Conservation (phyloP, 345 rosid species). For the Rhodamnia argentea region DNA sequence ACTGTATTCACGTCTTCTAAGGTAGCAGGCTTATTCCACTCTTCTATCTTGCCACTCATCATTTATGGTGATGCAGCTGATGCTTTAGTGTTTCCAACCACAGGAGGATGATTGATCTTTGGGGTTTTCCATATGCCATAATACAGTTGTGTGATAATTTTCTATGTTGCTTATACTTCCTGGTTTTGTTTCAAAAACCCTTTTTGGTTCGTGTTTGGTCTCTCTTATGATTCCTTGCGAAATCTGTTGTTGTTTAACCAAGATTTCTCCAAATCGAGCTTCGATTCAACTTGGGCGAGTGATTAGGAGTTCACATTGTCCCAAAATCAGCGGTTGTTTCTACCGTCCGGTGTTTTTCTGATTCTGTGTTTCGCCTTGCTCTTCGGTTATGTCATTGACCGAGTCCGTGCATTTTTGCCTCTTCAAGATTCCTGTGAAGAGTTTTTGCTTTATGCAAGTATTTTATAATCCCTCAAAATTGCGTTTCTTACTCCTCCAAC, state of each 20-base stretch:
- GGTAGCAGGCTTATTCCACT: too few relatives aligned
- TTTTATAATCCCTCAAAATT: background rate
- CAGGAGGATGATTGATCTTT: background rate
- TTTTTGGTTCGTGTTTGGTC: background rate
- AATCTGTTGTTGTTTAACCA: background rate
- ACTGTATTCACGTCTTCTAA: too few relatives aligned
- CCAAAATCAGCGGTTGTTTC: background rate
- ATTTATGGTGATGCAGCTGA: background rate
- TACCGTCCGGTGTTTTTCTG: background rate
- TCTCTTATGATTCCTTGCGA: background rate
- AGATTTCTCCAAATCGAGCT: background rate
- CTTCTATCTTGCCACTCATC: too few relatives aligned
- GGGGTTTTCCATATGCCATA: background rate
- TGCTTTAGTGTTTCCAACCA: background rate
- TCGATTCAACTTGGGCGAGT: background rate
- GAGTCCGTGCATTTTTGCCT: background rate
- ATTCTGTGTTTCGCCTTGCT: background rate
- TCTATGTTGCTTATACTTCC: background rate
- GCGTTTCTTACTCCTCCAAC: too few relatives aligned
- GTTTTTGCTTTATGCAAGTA: background rate
- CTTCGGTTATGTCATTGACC: background rate
- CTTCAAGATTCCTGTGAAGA: background rate
- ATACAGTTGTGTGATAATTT: background rate
- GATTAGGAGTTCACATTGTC: background rate
- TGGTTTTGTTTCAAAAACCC: background rate